Conservation (phyloP, 257 asterid genomes). For the Cynanchum wilfordii region DNA sequence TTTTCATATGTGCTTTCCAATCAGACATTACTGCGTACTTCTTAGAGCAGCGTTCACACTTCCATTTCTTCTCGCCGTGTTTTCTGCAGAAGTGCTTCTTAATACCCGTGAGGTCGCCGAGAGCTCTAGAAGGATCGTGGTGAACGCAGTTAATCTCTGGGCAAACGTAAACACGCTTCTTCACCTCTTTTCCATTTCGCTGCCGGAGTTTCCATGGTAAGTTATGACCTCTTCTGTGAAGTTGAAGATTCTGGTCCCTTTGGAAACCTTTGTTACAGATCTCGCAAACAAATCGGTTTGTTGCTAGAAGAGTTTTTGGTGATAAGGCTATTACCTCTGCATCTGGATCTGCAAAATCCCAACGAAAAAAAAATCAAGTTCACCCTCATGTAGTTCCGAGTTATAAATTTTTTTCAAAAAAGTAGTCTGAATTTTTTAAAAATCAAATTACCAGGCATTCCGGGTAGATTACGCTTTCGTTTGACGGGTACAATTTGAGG, state of each 20-base stretch:
- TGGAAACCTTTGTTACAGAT: slow-evolving; percentile 93
- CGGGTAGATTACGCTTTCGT: slow-evolving; percentile 84
- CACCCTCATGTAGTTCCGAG: neutral
- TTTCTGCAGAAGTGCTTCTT: slow-evolving; percentile 87
- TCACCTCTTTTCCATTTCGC: slow-evolving; percentile 47
- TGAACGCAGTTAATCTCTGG: slow-evolving; percentile 69
- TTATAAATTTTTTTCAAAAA: neutral
- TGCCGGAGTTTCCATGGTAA: slow-evolving; percentile 93
- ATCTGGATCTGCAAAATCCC: slow-evolving; percentile 59
- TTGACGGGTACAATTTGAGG: slow-evolving; percentile 31
- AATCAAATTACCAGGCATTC: slow-evolving; percentile 69
- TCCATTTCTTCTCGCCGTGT: slow-evolving; percentile 84
- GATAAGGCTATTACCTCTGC: slow-evolving; percentile 86
- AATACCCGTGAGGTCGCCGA: slow-evolving; percentile 90
- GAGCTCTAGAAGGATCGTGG: slow-evolving; percentile 78
- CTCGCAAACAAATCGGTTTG: slow-evolving; percentile 84
- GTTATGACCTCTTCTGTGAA: slow-evolving; percentile 89
- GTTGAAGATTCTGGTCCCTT: slow-evolving; percentile 89
- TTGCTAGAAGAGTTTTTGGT: slow-evolving; percentile 66
- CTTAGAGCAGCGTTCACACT: slow-evolving; percentile 83
- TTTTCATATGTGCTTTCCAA: slow-evolving; percentile 93
- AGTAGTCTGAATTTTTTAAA: neutral
- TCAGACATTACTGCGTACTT: slow-evolving; percentile 83
- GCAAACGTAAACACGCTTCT: slow-evolving; percentile 80
- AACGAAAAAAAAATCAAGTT: neutral